Conservation (phyloP, 2,329 filamentous ascomycete genomes). For the Exophiala aquamarina region DNA sequence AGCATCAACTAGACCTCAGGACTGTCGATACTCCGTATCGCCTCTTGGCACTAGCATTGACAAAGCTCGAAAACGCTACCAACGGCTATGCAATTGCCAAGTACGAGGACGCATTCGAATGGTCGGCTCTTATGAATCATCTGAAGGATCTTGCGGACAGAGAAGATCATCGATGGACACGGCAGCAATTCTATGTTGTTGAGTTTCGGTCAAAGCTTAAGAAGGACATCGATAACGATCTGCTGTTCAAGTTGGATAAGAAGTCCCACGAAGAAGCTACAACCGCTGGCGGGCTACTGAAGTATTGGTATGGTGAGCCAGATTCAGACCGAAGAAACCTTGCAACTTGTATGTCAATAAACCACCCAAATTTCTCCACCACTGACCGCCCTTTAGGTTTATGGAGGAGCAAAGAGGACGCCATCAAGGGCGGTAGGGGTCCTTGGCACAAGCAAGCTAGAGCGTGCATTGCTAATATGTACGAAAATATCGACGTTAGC, state of each 20-base stretch:
- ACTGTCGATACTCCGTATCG: constrained; percentile 65
- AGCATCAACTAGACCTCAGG: constrained; percentile 72
- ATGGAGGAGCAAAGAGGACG: constrained; percentile 59
- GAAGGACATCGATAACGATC: constrained; percentile 63
- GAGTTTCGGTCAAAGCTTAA: constrained; percentile 76
- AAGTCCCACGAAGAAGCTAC: constrained; percentile 79
- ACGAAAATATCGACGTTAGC: constrained; percentile 67
- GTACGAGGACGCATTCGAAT: constrained; percentile 78
- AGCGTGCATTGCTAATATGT: constrained; percentile 47
- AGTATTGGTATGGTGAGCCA: constrained; percentile 88
- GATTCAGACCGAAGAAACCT: constrained; percentile 72
- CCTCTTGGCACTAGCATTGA: constrained; percentile 71
- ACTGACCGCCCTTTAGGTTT: constrained; percentile 54
- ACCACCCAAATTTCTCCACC: background rate
- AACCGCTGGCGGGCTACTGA: constrained; percentile 76
- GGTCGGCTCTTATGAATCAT: constrained; percentile 61
- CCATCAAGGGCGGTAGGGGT: constrained; percentile 59
- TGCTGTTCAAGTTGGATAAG: constrained; percentile 72
- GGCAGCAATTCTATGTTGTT: constrained; percentile 75
- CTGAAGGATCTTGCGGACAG: constrained; percentile 54
- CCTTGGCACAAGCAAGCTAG: constrained; percentile 58
- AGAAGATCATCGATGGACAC: constrained; percentile 57
- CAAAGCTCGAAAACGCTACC: constrained; percentile 60
- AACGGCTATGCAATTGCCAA: constrained; percentile 73
- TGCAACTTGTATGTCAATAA: constrained; percentile 65